These are phyloP conservation scores for Aristolochia contorta DNA, from an alignment of 164 flowering plant genomes.

Conservation along the genomic window DNA sequence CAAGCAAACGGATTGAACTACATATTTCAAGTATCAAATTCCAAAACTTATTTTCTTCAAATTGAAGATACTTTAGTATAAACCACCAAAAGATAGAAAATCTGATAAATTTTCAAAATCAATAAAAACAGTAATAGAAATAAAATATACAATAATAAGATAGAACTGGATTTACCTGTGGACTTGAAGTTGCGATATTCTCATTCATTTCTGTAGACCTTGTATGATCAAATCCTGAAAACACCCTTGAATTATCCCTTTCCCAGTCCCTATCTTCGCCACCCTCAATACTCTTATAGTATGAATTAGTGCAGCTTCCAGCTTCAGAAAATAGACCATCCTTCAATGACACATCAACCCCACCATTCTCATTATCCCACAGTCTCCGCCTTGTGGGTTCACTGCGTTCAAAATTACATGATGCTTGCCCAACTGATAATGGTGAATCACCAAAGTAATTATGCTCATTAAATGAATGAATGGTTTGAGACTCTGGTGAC, in stretches of 20 bases:
- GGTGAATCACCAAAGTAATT: slow-evolving; percentile 59
- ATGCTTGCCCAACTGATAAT: slow-evolving; percentile 34
- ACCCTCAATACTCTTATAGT: slow-evolving; percentile 16
- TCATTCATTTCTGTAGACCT: slow-evolving; percentile 24
- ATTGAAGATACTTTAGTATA: background rate
- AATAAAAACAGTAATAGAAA: background rate
- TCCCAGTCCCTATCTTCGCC: slow-evolving; percentile 18
- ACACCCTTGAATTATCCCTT: slow-evolving; percentile 26
- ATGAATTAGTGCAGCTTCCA: slow-evolving; percentile 10
- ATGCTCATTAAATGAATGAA: slow-evolving; percentile 48
- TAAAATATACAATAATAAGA: background rate
- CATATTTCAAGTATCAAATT: too few relatives aligned
- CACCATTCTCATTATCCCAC: slow-evolving; percentile 64
- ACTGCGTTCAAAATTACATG: slow-evolving; percentile 20
- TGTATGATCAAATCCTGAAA: slow-evolving; percentile 46
- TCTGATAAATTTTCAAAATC: background rate
- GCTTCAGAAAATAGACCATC: slow-evolving; percentile 65
- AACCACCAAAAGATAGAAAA: background rate
- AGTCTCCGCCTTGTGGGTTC: slow-evolving; percentile 58
- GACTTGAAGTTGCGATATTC: slow-evolving; percentile 50
- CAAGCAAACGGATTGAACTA: too few relatives aligned
- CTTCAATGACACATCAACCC: slow-evolving; percentile 78
- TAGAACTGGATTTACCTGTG: slow-evolving; percentile 38
- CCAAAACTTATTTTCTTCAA: too few relatives aligned
- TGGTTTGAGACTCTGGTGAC: slow-evolving; percentile 78